These are phyloP conservation scores for Buddleja alternifolia DNA, from an alignment of 257 asterid species.

Conservation along the genomic window DNA sequence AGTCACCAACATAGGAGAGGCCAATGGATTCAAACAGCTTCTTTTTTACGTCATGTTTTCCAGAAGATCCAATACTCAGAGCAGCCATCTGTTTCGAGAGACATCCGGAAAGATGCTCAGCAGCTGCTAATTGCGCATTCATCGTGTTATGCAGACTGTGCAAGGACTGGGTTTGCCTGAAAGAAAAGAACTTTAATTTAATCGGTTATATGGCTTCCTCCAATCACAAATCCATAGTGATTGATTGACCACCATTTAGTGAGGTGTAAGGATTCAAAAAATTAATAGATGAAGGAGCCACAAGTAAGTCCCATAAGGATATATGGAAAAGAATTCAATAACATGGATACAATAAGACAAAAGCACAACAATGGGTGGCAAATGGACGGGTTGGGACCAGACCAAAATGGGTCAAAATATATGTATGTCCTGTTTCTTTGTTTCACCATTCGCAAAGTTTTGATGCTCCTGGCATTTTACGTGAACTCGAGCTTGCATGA, in stretches of 20 bases:
- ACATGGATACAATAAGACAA: conserved; percentile 7
- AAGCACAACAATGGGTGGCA: neutral
- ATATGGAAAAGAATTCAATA: conserved; percentile 16
- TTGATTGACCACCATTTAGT: conserved; percentile 3
- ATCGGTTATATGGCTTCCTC: neutral
- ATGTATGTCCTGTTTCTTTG: no score
- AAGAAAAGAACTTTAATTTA: conserved; percentile 28
- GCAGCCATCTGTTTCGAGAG: conserved; percentile 84
- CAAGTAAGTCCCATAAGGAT: neutral
- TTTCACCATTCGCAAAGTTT: no score
- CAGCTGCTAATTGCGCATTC: conserved; percentile 80
- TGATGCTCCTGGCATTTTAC: no score
- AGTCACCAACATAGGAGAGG: conserved; percentile 54
- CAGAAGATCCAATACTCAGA: conserved; percentile 64
- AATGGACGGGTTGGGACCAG: no score
- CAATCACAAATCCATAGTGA: conserved; percentile 10
- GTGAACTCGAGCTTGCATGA: no score
- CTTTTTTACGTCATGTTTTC: conserved; percentile 60
- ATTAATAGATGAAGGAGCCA: conserved; percentile 2
- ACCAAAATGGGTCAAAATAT: no score
- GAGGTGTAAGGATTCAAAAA: neutral
- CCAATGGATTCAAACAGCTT: conserved; percentile 90
- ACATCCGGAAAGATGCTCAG: conserved; percentile 84
- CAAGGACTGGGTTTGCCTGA: conserved; percentile 78
- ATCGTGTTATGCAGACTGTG: conserved; percentile 67